These are phyloP conservation scores for Knoxdaviesia proteae DNA, from an alignment of 2,329 filamentous ascomycete genomes.

Conservation along the genomic window DNA sequence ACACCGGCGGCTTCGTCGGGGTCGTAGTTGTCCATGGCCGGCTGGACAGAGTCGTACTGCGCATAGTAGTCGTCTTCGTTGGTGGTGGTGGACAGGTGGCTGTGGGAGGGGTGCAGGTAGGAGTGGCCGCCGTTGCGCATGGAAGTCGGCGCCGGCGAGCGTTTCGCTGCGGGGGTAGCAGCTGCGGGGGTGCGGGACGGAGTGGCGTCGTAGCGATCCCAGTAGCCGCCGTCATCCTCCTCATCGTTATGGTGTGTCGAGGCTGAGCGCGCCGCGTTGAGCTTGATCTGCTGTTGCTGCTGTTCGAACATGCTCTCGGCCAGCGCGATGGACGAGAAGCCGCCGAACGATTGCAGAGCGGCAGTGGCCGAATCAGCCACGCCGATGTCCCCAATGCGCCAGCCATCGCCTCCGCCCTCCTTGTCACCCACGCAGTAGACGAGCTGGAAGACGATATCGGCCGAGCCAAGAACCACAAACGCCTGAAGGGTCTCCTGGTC, in stretches of 20 bases:
- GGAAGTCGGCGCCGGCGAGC: constrained; percentile 9
- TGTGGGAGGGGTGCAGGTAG: constrained; percentile 6
- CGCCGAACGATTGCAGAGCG: constrained; percentile 18
- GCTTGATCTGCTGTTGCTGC: constrained; percentile 19
- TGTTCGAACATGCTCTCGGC: constrained; percentile 23
- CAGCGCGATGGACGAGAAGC: constrained; percentile 28
- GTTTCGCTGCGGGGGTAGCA: constrained; percentile 9
- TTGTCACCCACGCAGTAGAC: constrained; percentile 49
- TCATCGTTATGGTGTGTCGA: constrained; percentile 7
- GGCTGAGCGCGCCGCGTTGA: constrained; percentile 8
- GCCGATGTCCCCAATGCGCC: constrained; percentile 52
- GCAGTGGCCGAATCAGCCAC: constrained; percentile 37
- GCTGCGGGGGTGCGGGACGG: constrained; percentile 35
- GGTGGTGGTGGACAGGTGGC: constrained; percentile 9
- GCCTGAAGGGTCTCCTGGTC: constrained; percentile 59
- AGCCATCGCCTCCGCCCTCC: constrained; percentile 39
- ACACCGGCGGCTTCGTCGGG: constrained; percentile 36
- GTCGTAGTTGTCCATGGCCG: constrained; percentile 61
- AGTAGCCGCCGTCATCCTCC: constrained; percentile 31
- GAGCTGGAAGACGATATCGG: constrained; percentile 30
- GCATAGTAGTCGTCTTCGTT: constrained; percentile 55
- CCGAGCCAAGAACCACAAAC: constrained; percentile 29
- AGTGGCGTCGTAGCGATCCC: constrained; percentile 28
- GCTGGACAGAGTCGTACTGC: constrained; percentile 58
- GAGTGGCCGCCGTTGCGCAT: constrained; percentile 9